A percentile compares a stretch with the other conserved stretches of the same genome.
phyloP scores from a whole-genome alignment of 257 asterid genomes.

The Gentiana straminea region DNA sequence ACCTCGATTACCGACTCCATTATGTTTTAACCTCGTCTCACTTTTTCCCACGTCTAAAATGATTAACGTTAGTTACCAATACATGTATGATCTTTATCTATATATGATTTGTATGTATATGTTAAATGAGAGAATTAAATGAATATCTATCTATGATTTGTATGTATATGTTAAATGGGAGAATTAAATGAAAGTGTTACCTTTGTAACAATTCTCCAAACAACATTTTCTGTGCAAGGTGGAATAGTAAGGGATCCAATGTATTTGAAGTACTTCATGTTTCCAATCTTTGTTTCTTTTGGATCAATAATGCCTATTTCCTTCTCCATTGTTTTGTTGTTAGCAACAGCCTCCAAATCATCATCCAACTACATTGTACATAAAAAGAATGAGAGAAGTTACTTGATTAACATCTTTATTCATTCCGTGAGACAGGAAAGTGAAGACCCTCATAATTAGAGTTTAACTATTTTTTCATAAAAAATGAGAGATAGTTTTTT shows the following conservation, averaged over 20 bases:
- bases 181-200: conserved; percentile 12
- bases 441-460: not conserved
- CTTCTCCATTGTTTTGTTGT: conserved; percentile 14
- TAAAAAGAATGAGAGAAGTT: not conserved
- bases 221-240: conserved; percentile 50
- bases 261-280: conserved; percentile 38
- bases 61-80: not conserved
- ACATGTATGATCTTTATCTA: not conserved
- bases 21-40: too few species aligned
- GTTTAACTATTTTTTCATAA: too few species aligned
- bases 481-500: not conserved
- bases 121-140: not conserved
- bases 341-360: conserved; percentile 7
- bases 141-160: not conserved
- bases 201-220: conserved; percentile 44
- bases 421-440: not conserved
- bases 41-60: not conserved
- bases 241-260: conserved; percentile 59
- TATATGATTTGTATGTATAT: not conserved
- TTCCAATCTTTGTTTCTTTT: conserved; percentile 18
- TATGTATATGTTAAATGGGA: not conserved
- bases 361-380: not conserved
- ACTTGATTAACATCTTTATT: too few species aligned
- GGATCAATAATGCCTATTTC: conserved; percentile 28
- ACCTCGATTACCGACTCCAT: too few species aligned